phyloP scores from a whole-genome alignment of 371 early-diverging fungal genomes.

The Syncephalis fuscata region DNA sequence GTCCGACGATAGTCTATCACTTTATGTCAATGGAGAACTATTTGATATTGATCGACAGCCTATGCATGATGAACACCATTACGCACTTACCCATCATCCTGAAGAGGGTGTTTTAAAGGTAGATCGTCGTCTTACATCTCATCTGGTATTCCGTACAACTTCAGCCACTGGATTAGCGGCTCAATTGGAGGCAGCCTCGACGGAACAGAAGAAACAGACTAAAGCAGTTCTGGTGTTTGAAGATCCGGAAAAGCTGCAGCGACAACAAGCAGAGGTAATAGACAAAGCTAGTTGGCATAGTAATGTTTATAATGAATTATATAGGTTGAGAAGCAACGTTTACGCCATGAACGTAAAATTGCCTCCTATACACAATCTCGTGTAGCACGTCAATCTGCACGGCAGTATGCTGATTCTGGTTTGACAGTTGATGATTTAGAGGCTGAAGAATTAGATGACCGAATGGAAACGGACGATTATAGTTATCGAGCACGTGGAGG shows the following conservation, averaged over 20 bases:
- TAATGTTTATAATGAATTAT: constrained; percentile 12
- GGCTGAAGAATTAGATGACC: constrained; percentile 1
- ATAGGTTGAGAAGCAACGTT: constrained; percentile 11
- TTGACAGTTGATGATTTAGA: not conserved
- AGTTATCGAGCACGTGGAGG: not conserved
- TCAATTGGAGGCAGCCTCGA: constrained; percentile 39
- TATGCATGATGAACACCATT: constrained; percentile 36
- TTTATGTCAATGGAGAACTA: constrained; percentile 58
- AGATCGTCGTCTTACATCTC: constrained; percentile 38
- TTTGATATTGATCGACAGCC: constrained; percentile 46
- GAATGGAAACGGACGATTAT: constrained; percentile 3
- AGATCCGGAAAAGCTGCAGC: constrained; percentile 27
- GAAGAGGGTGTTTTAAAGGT: constrained; percentile 44
- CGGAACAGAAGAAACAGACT: constrained; percentile 42
- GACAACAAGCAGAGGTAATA: constrained; percentile 12
- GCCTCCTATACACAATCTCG: constrained; percentile 6
- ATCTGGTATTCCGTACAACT: constrained; percentile 52
- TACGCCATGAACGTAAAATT: constrained; percentile 10
- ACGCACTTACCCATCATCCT: constrained; percentile 41
- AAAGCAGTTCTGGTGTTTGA: constrained; percentile 42
- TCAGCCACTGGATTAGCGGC: constrained; percentile 39
- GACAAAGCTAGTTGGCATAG: constrained; percentile 5
- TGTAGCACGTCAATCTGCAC: constrained; percentile 1
- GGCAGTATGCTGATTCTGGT: constrained; percentile 2
- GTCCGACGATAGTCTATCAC: constrained; percentile 60